Percentiles rank a stretch among this genome's conserved stretches.
Conservation (phyloP, 2,329 filamentous ascomycete genomes). For the Tetracladium maxilliforme region DNA sequence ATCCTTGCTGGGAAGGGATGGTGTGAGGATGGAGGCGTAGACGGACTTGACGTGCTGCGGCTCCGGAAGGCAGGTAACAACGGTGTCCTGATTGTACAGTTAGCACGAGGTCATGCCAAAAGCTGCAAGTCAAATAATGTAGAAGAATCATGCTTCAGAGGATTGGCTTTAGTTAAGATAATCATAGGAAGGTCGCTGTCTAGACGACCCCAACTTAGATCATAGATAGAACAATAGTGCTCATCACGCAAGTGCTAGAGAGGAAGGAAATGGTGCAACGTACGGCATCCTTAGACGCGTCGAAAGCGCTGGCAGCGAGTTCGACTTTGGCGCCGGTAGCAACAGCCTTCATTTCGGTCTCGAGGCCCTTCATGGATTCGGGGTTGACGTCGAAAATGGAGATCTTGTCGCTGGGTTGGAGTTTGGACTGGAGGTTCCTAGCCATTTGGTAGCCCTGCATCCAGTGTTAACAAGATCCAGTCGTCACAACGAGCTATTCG, state of each 20-base stretch:
- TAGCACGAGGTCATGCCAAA: constrained; percentile 4
- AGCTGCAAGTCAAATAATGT: constrained; percentile 4
- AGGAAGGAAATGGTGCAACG: constrained; percentile 15
- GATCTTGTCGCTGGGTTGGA: constrained; percentile 45
- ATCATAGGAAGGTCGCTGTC: constrained; percentile 40
- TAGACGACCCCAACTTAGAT: constrained; percentile 58
- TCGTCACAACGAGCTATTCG: constrained; percentile 1
- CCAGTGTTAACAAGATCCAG: constrained; percentile 6
- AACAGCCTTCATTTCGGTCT: constrained; percentile 28
- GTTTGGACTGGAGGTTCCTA: constrained; percentile 51
- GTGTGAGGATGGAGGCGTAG: constrained; percentile 60
- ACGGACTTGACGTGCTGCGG: constrained; percentile 77
- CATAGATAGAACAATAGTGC: constrained; percentile 38
- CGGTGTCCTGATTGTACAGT: constrained; percentile 46
- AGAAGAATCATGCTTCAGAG: constrained; percentile 36
- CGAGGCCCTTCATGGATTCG: constrained; percentile 37
- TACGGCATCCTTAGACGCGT: constrained; percentile 55
- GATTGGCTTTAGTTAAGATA: constrained; percentile 57
- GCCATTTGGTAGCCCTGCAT: constrained; percentile 56
- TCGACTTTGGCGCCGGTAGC: constrained; percentile 29
- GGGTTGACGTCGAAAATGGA: constrained; percentile 52
- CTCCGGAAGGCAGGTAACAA: constrained; percentile 82
- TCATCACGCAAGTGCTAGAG: constrained; percentile 28
- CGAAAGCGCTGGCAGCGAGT: constrained; percentile 38
- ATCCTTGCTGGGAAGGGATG: constrained; percentile 37